Percentiles rank a stretch among this genome's conserved stretches.
Evolutionary conservation across 768 basidiomycete genomes (phyloP).

Genomic region (Leucogyrophana mollusca): DNA sequence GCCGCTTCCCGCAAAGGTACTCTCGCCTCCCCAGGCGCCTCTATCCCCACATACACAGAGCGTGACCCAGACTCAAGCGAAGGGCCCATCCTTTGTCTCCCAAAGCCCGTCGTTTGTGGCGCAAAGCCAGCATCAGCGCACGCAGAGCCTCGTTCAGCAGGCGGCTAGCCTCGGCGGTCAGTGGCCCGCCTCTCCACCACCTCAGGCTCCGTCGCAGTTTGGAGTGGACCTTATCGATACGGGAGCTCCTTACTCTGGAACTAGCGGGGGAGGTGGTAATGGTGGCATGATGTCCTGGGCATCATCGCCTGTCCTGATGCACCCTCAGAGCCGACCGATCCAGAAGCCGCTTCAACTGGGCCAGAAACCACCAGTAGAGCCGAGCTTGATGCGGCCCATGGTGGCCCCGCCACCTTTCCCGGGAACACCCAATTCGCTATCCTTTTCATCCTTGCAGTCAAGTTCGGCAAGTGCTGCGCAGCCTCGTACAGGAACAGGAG

Average conservation of each 20-base stretch:
- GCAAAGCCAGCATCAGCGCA: constrained; percentile 44
- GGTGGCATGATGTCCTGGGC: constrained; percentile 23
- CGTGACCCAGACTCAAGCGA: constrained; percentile 12
- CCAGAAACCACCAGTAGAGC: constrained; percentile 22
- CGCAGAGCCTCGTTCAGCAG: constrained; percentile 53
- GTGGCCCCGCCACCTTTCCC: constrained; percentile 18
- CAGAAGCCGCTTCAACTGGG: not conserved
- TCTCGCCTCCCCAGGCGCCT: constrained; percentile 10
- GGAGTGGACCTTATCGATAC: too few species aligned
- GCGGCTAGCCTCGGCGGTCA: constrained; percentile 48
- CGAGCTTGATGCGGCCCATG: constrained; percentile 12
- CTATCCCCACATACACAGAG: constrained; percentile 11
- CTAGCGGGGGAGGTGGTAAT: constrained; percentile 10
- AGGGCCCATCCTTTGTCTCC: constrained; percentile 28
- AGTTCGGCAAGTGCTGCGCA: constrained; percentile 10
- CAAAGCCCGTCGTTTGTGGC: too few species aligned
- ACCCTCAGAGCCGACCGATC: not conserved
- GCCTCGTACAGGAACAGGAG: constrained; percentile 39
- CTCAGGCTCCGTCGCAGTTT: constrained; percentile 10
- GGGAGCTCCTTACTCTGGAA: constrained; percentile 3
- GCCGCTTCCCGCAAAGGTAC: constrained; percentile 35
- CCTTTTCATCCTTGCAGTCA: constrained; percentile 15
- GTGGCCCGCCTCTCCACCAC: constrained; percentile 43
- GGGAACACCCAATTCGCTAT: constrained; percentile 6
- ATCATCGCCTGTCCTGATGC: too few species aligned